A percentile compares a stretch with the other conserved stretches of the same genome.
Evolutionary conservation across 1,284 basidiomycete species (phyloP).

Genomic region (Tetrapyrgos nigripes): DNA sequence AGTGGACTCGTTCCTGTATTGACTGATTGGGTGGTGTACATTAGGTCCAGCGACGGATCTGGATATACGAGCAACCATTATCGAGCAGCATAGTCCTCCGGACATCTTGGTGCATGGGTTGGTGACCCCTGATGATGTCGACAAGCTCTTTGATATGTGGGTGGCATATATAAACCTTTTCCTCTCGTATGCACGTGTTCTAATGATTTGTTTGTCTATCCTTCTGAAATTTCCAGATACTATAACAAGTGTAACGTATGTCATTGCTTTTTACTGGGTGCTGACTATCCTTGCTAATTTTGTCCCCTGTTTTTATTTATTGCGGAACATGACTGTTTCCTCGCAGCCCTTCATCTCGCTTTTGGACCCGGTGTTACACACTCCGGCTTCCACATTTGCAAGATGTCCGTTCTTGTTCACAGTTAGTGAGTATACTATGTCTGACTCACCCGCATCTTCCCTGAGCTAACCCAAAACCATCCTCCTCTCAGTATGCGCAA

Average conservation of each 20-base stretch:
- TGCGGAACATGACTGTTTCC: neutral
- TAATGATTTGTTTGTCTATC: neutral
- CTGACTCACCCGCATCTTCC: neutral
- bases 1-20: neutral
- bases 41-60: constrained; percentile 75
- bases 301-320: neutral
- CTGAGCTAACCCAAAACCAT: constrained; percentile 11
- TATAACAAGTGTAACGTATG: neutral
- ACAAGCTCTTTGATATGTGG: constrained; percentile 84
- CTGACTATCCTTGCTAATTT: neutral
- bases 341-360: constrained; percentile 74
- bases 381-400: constrained; percentile 73
- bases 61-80: constrained; percentile 70
- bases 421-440: constrained; percentile 62
- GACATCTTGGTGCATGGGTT: constrained; percentile 85
- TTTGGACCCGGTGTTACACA: constrained; percentile 77
- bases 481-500: constrained; percentile 66
- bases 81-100: constrained; percentile 81
- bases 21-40: constrained; percentile 9
- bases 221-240: constrained; percentile 4
- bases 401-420: constrained; percentile 86
- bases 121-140: constrained; percentile 81
- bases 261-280: constrained; percentile 22
- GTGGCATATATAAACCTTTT: constrained; percentile 34
- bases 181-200: neutral